Evolutionary conservation across 2,329 filamentous ascomycete species (phyloP).

Genomic region (Nemania bipapillata): DNA sequence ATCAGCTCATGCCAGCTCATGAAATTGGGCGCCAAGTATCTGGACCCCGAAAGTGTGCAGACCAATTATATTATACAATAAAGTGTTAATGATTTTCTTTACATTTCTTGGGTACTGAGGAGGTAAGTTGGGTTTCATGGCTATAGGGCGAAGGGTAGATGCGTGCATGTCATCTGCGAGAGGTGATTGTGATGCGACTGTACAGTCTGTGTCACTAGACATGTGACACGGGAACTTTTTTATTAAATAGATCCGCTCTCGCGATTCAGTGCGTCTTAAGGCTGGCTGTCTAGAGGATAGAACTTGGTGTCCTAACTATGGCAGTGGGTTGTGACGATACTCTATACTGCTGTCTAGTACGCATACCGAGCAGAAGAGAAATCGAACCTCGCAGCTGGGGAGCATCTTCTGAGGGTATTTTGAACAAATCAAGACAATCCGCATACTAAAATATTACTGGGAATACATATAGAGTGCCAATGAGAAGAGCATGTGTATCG

Average conservation of each 20-base stretch:
- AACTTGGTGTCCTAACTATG: neutral
- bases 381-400: neutral
- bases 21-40: neutral
- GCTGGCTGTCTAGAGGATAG: neutral
- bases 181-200: neutral
- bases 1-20: neutral
- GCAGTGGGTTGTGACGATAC: neutral
- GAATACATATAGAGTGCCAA: neutral
- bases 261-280: neutral
- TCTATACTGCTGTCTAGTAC: neutral
- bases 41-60: neutral
- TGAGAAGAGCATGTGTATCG: neutral
- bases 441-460: neutral
- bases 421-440: neutral
- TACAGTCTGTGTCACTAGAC: conserved; percentile 4
- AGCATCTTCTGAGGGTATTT: neutral
- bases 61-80: neutral
- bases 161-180: conserved; percentile 2
- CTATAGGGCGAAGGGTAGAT: neutral
- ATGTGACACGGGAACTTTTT: neutral
- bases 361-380: neutral
- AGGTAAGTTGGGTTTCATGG: neutral
- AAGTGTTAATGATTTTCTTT: neutral
- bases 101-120: neutral
- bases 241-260: conserved; percentile 3